Base-by-base conservation (phyloP, 1,284 basidiomycete genomes). In the Malassezia yamatoensis region DNA sequence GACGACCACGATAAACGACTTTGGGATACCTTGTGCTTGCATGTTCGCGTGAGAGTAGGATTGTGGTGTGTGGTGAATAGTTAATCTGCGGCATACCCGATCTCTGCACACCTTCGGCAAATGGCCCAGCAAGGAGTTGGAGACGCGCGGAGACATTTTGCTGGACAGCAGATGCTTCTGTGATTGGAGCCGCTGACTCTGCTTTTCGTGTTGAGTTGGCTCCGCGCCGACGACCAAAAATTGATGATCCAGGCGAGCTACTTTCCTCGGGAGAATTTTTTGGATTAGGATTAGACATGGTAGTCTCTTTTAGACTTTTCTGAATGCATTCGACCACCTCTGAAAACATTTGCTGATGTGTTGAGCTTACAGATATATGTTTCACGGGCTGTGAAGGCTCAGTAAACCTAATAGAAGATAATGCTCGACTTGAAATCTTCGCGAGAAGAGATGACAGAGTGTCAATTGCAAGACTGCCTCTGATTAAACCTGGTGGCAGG, bases 1-100 rank as follows among this genome's bases (percentile, higher is more conserved):
- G 45, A 10, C 29, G 15, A 10, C 54, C 54, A 13, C 44, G 49
- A 15, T 47, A 57, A 11, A 20, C 37, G 12, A 48, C 16, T 11
- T 37, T 36, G 13, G 32, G 37, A 5, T 40, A 33, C 4, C 45
- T 51, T n/a, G 36, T 37, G 5, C 21, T 21, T 5, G 33, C 36
- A 1, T 41, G 32, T 9, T 24, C 54, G 24, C 33, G 54, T 2
- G 39, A 24, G 9, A 57, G 29, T 8, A 37, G 24, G 8, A 57
- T 20, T 6, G 35, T 13, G 12, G 38, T 38, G 1, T 3, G 9
- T 8, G 35, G 20, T 5, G 42, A 7, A 15, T 18, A 46, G 9
- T 24, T 11, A 16, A 51, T 47, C 1, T 38, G 18, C 6, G 49
- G 53, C 12, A 37, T 51, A 5, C 37, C 42, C 7, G 41, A 16